phyloP scores from a whole-genome alignment of 805 yeast species.

The Metschnikowia santaceciliae region DNA sequence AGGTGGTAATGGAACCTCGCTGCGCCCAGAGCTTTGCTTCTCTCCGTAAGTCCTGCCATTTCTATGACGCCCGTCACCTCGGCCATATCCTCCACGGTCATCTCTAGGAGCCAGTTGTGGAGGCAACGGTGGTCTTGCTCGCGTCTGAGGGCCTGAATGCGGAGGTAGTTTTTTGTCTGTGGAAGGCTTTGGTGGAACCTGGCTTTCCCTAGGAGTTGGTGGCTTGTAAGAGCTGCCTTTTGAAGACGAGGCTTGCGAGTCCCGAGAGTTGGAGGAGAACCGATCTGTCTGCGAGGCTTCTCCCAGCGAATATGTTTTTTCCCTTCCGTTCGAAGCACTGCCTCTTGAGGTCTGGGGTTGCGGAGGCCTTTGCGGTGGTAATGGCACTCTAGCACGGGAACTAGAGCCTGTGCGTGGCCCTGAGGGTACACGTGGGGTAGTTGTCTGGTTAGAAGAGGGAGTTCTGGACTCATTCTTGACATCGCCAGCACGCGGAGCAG shows the following conservation, averaged over 20 bases:
- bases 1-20: slow-evolving; percentile 16
- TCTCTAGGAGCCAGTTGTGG: slow-evolving; percentile 13
- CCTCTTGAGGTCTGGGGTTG: slow-evolving; percentile 6
- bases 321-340: slow-evolving; percentile 8
- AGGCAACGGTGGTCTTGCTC: slow-evolving; percentile 10
- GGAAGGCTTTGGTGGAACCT: neutral
- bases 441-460: neutral
- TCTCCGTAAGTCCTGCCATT: slow-evolving; percentile 6
- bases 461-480: neutral
- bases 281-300: slow-evolving; percentile 3
- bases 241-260: neutral
- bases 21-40: neutral
- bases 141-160: neutral
- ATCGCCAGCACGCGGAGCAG: neutral
- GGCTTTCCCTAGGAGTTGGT: neutral
- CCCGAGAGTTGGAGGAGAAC: neutral
- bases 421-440: neutral
- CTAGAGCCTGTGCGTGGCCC: neutral
- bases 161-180: neutral
- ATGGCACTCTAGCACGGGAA: slow-evolving; percentile 18
- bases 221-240: neutral
- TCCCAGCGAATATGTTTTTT: slow-evolving; percentile 6
- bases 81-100: slow-evolving; percentile 6
- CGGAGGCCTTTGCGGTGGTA: slow-evolving; percentile 22
- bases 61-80: slow-evolving; percentile 14